A percentile compares a stretch with the other conserved stretches of the same genome.
These are phyloP conservation scores for Clavispora phyllophila DNA, from an alignment of 805 yeast genomes.

Conservation along the genomic window DNA sequence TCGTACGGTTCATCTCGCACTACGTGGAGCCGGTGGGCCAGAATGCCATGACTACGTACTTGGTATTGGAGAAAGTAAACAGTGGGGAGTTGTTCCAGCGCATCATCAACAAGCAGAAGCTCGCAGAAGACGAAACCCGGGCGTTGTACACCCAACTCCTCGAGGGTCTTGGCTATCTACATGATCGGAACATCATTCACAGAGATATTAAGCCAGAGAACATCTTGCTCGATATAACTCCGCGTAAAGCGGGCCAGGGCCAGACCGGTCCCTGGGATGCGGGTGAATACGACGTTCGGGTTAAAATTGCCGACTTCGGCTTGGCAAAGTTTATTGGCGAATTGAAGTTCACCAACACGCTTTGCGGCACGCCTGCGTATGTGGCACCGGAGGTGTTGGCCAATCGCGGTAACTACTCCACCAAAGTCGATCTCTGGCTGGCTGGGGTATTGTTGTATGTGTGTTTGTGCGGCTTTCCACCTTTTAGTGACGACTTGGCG, in stretches of 20 bases:
- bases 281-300: slow-evolving; percentile 55
- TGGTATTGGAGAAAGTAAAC: slow-evolving; percentile 68
- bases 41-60: slow-evolving; percentile 47
- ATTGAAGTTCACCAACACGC: slow-evolving; percentile 64
- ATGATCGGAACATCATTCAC: slow-evolving; percentile 38
- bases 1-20: slow-evolving; percentile 58
- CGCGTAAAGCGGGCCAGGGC: slow-evolving; percentile 24
- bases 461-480: slow-evolving; percentile 80
- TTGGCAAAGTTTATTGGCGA: slow-evolving; percentile 66
- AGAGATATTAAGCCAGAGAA: slow-evolving; percentile 45
- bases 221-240: slow-evolving; percentile 46
- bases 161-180: slow-evolving; percentile 35
- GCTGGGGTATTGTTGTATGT: slow-evolving; percentile 74
- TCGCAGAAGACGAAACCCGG: slow-evolving; percentile 58
- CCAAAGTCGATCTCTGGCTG: slow-evolving; percentile 78
- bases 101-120: slow-evolving; percentile 57
- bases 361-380: slow-evolving; percentile 85
- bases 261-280: slow-evolving; percentile 55
- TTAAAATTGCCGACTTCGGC: slow-evolving; percentile 84
- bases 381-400: slow-evolving; percentile 79
- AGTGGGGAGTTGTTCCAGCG: slow-evolving; percentile 75
- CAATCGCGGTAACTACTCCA: slow-evolving; percentile 53
- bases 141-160: slow-evolving; percentile 49
- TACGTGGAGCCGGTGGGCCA: slow-evolving; percentile 52
- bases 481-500: slow-evolving; percentile 75